Conservation (phyloP, 345 rosid genomes). For the Schrenkiella parvula region DNA sequence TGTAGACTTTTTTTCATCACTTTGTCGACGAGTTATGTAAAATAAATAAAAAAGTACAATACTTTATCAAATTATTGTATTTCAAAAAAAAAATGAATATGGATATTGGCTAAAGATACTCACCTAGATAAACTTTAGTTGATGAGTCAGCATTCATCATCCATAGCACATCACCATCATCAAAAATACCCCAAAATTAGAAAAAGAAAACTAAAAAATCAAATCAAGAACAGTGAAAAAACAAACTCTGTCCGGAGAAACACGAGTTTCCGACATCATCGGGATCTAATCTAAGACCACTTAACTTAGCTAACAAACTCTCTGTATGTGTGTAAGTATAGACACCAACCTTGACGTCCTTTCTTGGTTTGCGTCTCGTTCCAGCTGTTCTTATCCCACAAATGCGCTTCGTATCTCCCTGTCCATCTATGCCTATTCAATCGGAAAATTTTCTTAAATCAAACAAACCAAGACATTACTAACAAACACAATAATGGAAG, state of each 20-base stretch:
- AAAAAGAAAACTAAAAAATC: background rate
- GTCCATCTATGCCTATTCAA: slow-evolving; percentile 77
- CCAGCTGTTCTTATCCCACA: slow-evolving; percentile 89
- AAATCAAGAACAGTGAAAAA: slow-evolving; percentile 19
- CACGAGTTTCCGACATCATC: slow-evolving; percentile 6
- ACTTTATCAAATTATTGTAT: background rate
- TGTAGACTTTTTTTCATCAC: slow-evolving; percentile 25
- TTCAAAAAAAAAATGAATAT: background rate
- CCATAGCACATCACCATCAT: slow-evolving; percentile 37
- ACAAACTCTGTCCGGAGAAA: slow-evolving; percentile 4
- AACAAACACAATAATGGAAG: background rate
- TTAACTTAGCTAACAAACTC: background rate
- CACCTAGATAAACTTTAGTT: slow-evolving; percentile 37
- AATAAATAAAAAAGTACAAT: background rate
- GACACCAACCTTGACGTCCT: slow-evolving; percentile 68
- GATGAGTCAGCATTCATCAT: slow-evolving; percentile 39
- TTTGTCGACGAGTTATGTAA: background rate
- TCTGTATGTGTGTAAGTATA: background rate
- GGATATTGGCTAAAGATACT: slow-evolving; percentile 15
- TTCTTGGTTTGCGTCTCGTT: slow-evolving; percentile 79
- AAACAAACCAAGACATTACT: background rate
- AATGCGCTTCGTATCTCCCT: slow-evolving; percentile 77
- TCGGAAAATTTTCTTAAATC: background rate
- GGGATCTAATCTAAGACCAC: slow-evolving; percentile 12
- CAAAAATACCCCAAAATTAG: slow-evolving; percentile 5